Percentiles rank a stretch among this genome's conserved stretches.
phyloP scores from a whole-genome alignment of 768 basidiomycete species.

The Phanerochaete carnosa region DNA sequence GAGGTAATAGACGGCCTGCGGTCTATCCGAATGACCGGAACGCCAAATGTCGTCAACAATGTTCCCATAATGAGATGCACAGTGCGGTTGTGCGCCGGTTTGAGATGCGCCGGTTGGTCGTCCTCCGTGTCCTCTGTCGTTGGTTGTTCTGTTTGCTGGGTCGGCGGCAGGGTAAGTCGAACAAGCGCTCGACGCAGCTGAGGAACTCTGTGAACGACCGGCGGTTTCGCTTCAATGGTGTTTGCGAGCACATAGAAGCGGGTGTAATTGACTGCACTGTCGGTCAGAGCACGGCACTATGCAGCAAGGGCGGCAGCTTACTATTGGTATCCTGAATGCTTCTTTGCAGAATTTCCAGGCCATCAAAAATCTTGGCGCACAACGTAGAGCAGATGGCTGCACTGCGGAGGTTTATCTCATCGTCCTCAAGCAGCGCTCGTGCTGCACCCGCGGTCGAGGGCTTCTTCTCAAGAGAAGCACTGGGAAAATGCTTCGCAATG shows the following conservation, averaged over 20 bases:
- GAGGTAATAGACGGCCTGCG: constrained; percentile 51
- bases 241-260: constrained; percentile 61
- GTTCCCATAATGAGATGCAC: constrained; percentile 21
- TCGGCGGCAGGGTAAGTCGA: constrained; percentile 21
- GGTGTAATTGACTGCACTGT: constrained; percentile 55
- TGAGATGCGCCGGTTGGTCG: not conserved
- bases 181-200: constrained; percentile 34
- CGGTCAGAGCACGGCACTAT: not conserved
- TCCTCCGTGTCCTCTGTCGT: not conserved
- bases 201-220: constrained; percentile 13
- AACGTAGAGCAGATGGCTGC: constrained; percentile 76
- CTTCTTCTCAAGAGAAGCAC: constrained; percentile 43
- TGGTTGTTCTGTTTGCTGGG: not conserved
- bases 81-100: constrained; percentile 7
- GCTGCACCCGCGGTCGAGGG: constrained; percentile 76
- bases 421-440: constrained; percentile 35
- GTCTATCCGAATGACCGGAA: constrained; percentile 54
- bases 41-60: constrained; percentile 35
- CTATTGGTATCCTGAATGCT: constrained; percentile 63
- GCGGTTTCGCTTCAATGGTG: constrained; percentile 28
- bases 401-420: constrained; percentile 40
- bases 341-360: constrained; percentile 56
- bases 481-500: constrained; percentile 49
- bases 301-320: constrained; percentile 20
- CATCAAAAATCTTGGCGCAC: constrained; percentile 56